Conservation (phyloP, 306 rosid species). For the cucumber (Cucumis sativus) region DNA sequence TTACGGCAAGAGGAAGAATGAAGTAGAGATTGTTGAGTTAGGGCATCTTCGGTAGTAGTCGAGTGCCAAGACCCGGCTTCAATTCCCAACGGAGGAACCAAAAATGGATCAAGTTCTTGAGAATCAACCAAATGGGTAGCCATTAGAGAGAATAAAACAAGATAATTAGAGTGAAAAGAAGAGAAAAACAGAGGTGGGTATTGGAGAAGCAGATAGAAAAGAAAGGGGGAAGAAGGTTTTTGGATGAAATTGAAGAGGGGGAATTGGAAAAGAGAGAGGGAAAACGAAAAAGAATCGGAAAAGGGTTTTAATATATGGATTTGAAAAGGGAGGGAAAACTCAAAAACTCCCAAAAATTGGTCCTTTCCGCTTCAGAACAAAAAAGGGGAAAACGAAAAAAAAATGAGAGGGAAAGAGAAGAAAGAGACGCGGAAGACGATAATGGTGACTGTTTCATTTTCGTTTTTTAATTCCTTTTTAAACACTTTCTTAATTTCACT, state of each 20-base stretch:
- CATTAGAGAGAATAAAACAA: not conserved
- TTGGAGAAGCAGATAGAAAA: not conserved
- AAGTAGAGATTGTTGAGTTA: not conserved
- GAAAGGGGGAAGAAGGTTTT: not conserved
- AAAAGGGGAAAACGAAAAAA: not conserved
- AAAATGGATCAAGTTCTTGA: slow-evolving; percentile 5
- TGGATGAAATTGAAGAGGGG: not conserved
- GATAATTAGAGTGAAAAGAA: not conserved
- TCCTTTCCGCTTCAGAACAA: not conserved
- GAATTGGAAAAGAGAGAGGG: not conserved
- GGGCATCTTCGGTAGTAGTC: slow-evolving; percentile 11
- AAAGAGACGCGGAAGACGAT: not conserved
- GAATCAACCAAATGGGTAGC: slow-evolving; percentile 7
- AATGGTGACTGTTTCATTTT: not conserved
- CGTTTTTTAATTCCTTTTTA: no score
- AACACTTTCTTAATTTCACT: no score
- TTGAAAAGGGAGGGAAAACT: slow-evolving; percentile 16
- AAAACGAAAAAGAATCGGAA: not conserved
- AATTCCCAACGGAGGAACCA: slow-evolving; percentile 2
- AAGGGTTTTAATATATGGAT: not conserved
- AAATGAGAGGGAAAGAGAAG: not conserved
- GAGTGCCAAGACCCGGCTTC: not conserved
- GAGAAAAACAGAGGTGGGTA: not conserved
- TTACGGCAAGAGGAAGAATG: not conserved
- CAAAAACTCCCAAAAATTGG: not conserved